Evolutionary conservation across 331 rosid species (phyloP), one percentile per base, ranked within the genome.

Genomic region (Acacia concinna): DNA sequence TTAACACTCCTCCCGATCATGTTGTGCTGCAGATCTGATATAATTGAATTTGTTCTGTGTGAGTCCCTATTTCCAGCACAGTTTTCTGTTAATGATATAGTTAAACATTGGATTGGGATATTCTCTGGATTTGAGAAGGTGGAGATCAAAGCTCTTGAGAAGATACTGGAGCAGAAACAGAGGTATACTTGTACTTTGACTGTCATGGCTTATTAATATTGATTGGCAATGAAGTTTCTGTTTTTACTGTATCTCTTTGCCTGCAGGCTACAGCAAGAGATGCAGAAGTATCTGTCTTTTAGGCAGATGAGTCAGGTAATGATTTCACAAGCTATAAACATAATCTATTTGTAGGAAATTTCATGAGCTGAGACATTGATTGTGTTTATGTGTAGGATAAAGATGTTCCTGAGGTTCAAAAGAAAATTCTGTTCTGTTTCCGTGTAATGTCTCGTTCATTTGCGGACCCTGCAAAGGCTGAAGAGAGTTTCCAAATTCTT

Each of bases 91-190:
- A 86, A 84, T 84, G 87, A 87, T 84, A 82, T 82, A 81, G 97
- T 93, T 84, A 91, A 86, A 77, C 99, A 82, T 63, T 96, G 96
- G 99, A 82, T 89, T 75, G 89, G 90, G 71, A 80, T 93, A 81
- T 90, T 90, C 80, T 90, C 91, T 71, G 86, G 80, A 67, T 87
- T 93, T 85, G 99, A 91, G 76, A 96, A 89, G 87, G 96, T 96
- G 78, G 99, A 96, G 89, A 82, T 90, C 74, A 96, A 89, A 93
- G 98, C 99, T 86, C 89, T 96, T 84, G 99, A 93, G 87, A 96
- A 88, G 89, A 84, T 93, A 73, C 83, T 96, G 81, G 99, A 93
- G 86, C 99, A 96, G 91, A 96, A 96, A 80, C 98, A 93, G 81
- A 93, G 99, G 99, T 91, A 84, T 71, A 71, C 57, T 71, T 75